Evolutionary conservation across 2,329 filamentous ascomycete genomes (phyloP).

Genomic region (Pseudogymnoascus sp.): DNA sequence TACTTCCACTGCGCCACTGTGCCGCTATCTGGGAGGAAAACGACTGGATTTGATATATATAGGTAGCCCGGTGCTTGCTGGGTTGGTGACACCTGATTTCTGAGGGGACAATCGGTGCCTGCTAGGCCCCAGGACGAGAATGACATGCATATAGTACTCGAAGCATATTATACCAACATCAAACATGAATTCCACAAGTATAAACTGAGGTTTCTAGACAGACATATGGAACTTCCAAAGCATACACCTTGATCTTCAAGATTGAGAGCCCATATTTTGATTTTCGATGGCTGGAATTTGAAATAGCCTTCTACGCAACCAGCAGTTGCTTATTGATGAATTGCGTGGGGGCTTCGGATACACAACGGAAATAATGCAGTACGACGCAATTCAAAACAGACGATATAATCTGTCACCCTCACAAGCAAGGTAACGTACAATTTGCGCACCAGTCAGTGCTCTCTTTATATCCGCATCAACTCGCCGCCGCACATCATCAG

Average conservation of each 20-base stretch:
- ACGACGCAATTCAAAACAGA: background rate
- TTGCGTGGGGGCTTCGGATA: background rate
- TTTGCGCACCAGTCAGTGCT: conserved; percentile 6
- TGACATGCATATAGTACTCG: background rate
- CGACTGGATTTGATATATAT: conserved; percentile 7
- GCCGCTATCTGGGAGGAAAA: conserved; percentile 8
- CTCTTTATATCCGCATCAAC: conserved; percentile 4
- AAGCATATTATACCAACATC: background rate
- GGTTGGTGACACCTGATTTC: background rate
- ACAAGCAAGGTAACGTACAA: background rate
- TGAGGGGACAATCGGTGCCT: background rate
- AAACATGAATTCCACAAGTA: background rate
- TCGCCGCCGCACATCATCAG: background rate
- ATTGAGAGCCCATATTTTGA: background rate
- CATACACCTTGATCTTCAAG: background rate
- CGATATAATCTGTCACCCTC: background rate
- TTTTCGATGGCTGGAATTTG: background rate
- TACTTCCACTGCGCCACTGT: background rate
- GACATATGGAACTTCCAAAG: background rate
- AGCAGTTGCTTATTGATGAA: background rate
- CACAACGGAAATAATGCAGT: background rate
- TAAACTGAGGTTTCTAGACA: background rate
- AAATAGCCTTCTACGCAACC: background rate
- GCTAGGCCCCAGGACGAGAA: background rate
- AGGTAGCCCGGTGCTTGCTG: background rate